These are phyloP conservation scores for Lipomyces mesembrius DNA, from an alignment of 805 yeast species.

Conservation along the genomic window DNA sequence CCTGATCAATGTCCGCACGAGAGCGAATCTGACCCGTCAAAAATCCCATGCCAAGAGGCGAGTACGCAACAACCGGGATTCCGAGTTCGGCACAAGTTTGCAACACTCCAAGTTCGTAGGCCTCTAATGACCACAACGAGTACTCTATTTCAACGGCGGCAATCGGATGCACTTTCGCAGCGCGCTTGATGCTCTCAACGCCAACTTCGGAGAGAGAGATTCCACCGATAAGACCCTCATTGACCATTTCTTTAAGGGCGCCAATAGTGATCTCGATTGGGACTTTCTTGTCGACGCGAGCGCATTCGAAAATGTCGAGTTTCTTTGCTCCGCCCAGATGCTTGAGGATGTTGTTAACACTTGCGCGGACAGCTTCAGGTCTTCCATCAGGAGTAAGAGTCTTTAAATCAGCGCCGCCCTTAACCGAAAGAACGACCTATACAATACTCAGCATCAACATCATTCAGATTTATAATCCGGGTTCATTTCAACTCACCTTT, in stretches of 20 bases:
- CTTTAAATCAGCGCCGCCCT: constrained; percentile 56
- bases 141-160: constrained; percentile 78
- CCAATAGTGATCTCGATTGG: constrained; percentile 64
- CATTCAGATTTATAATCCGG: neutral
- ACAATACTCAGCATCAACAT: neutral
- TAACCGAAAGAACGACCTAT: constrained; percentile 50
- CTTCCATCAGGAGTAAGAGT: constrained; percentile 49
- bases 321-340: constrained; percentile 49
- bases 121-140: constrained; percentile 69
- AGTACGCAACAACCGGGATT: constrained; percentile 76
- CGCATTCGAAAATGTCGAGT: constrained; percentile 68
- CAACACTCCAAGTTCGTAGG: constrained; percentile 65
- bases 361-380: constrained; percentile 19
- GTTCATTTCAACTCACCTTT: constrained; percentile 48
- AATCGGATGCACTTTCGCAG: constrained; percentile 59
- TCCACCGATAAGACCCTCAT: constrained; percentile 69
- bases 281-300: constrained; percentile 73
- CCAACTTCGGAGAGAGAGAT: constrained; percentile 76
- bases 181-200: constrained; percentile 63
- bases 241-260: constrained; percentile 60
- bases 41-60: constrained; percentile 82
- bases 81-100: constrained; percentile 59
- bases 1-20: constrained; percentile 55
- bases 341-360: constrained; percentile 37
- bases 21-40: constrained; percentile 65